Evolutionary conservation across 2,329 filamentous ascomycete genomes (phyloP).

Genomic region (Endocalyx cinctus): DNA sequence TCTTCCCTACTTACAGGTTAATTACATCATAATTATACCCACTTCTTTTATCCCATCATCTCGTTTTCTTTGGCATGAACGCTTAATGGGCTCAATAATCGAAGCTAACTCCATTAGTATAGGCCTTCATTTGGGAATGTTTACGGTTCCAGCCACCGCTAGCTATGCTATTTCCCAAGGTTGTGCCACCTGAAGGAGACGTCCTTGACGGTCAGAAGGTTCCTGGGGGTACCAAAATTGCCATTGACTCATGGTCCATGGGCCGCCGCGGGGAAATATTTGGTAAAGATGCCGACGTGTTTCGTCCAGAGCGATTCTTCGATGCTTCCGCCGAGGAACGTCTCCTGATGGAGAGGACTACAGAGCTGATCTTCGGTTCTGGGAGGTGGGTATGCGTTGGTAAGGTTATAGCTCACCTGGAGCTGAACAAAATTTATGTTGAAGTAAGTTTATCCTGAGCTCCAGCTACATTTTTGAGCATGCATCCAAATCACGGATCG

Average conservation of each 20-base stretch:
- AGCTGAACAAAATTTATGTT: background rate
- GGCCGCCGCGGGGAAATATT: background rate
- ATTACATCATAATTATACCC: too few relatives aligned
- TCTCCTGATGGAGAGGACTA: background rate
- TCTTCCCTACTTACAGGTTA: background rate
- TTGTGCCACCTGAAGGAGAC: background rate
- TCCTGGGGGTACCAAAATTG: background rate
- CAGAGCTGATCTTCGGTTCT: background rate
- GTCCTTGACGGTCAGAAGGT: background rate
- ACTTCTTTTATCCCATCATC: too few relatives aligned
- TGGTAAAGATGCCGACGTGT: background rate
- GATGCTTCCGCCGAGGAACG: background rate
- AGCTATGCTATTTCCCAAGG: conserved; percentile 19
- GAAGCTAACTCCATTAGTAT: too few relatives aligned
- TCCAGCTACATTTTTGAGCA: too few relatives aligned
- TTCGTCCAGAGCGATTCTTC: background rate
- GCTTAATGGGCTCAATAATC: too few relatives aligned
- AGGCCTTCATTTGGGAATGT: background rate
- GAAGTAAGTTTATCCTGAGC: too few relatives aligned
- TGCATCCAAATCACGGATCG: too few relatives aligned
- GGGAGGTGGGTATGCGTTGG: background rate
- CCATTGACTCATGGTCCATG: background rate
- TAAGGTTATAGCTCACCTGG: background rate
- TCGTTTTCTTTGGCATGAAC: too few relatives aligned
- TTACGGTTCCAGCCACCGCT: background rate